Base-by-base conservation (phyloP, 2,329 filamentous ascomycete species). In the Cladosporium phlei region DNA sequence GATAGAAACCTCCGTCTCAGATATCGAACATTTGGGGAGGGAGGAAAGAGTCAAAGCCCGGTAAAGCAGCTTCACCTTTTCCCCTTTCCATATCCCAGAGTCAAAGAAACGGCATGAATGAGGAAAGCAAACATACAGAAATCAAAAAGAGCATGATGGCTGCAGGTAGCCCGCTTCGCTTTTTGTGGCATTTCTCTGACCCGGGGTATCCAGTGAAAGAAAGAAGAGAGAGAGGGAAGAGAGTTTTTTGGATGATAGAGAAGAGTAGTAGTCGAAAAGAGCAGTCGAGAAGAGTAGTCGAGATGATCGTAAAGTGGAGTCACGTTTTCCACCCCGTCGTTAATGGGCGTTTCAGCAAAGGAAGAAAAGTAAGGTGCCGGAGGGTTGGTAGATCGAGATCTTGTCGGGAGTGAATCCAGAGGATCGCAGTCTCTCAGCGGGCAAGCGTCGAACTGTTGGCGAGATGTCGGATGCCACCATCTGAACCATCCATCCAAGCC, bases 271-370 rank as follows among this genome's bases (percentile, higher is more conserved):
- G 20, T 4, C 11, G 22, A 19, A 25, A 33, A 46, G 14, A 20
- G 20, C 6, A 32, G 33, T 25, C 22, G 35, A 45, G 35, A 29
- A 30, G 40, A 16, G 27, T 20, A 44, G 20, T 42, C 37, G 29
- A 50, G 25, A 47, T 38, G 19, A 44, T 40, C 24, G 32, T 43
- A 27, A 32, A 14, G 30, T 40, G 44, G 21, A 34, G 27, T n/a
- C n/a, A n/a, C n/a, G n/a, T n/a, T n/a, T n/a, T 38, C 27, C 16
- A 32, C 38, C 32, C 35, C 42, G 11, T 47, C 38, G 47, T 43
- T 34, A 43, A 43, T 48, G 34, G 28, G n/a, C n/a, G n/a, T 25
- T 33, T 30, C 44, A 38, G 44, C 33, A 33, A 25, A n/a, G 2
- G 17, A 12, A 27, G 10, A 21, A 14, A 29, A 6, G 11, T 35